Evolutionary conservation across 345 rosid species (phyloP).

Genomic region (Melaleuca quinquenervia): DNA sequence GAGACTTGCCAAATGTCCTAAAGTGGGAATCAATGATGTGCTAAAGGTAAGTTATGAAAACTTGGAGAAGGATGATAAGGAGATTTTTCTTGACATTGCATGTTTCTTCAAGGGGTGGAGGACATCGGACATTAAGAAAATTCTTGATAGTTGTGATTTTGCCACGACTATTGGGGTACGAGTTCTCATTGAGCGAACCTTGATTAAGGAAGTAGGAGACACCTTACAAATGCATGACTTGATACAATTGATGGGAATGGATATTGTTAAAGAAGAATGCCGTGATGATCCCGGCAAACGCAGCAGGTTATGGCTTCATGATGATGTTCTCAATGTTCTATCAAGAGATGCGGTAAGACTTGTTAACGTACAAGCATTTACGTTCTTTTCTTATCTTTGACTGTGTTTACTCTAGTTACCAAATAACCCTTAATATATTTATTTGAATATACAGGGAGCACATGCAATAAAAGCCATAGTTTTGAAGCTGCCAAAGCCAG

Average conservation of each 20-base stretch:
- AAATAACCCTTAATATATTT: background rate
- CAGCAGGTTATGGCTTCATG: background rate
- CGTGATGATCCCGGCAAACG: no score
- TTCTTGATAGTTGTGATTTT: background rate
- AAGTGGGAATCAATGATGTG: rapidly evolving
- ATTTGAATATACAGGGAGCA: background rate
- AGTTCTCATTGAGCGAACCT: no score
- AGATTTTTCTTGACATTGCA: background rate
- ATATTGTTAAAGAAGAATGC: no score
- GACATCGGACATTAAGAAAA: rapidly evolving
- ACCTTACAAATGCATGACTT: no score
- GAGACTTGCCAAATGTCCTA: rapidly evolving
- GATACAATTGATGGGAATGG: no score
- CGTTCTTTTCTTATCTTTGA: background rate
- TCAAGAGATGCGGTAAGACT: background rate
- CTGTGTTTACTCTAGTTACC: background rate
- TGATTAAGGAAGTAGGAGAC: no score
- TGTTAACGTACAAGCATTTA: background rate
- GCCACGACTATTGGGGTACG: no score
- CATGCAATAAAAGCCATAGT: background rate
- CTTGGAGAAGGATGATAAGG: rapidly evolving
- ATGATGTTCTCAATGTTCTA: background rate
- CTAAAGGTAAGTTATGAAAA: background rate
- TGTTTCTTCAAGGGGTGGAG: background rate
- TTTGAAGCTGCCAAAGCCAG: background rate